Percentiles rank a stretch among this genome's conserved stretches.
Evolutionary conservation across 352 stramenopile species (phyloP).

Genomic region (Phytophthora crassamura): DNA sequence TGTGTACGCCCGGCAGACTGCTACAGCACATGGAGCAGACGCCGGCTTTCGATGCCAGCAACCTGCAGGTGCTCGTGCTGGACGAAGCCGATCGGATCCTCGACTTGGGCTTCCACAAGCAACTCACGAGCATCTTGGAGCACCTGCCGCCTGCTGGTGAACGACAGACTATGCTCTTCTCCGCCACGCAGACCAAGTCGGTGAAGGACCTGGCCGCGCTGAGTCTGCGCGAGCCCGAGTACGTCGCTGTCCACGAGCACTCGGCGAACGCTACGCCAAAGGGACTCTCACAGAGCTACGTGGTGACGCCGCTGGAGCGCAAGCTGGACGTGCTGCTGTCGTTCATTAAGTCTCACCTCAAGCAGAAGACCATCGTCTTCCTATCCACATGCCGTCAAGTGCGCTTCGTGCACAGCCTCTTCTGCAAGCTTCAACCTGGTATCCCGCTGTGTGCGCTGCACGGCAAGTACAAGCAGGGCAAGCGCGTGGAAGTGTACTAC

Average conservation of each 20-base stretch:
- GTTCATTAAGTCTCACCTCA: conserved; percentile 99
- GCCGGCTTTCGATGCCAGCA: conserved; percentile 94
- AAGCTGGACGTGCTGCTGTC: conserved; percentile 98
- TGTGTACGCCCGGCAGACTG: conserved; percentile 96
- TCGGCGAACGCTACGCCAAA: conserved; percentile 92
- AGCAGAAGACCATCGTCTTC: conserved; percentile 99
- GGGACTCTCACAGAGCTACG: conserved; percentile 94
- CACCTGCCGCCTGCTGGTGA: conserved; percentile 88
- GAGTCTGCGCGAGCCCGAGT: conserved; percentile 96
- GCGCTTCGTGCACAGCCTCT: conserved; percentile 95
- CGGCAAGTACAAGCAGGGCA: conserved; percentile 99
- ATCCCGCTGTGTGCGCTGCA: conserved; percentile 97
- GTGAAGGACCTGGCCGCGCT: conserved; percentile 97
- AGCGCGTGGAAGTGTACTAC: conserved; percentile 98
- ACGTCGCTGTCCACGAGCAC: conserved; percentile 96
- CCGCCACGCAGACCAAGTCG: conserved; percentile 97
- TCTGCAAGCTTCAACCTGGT: conserved; percentile 97
- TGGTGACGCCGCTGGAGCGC: conserved; percentile 94
- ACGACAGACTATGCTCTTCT: conserved; percentile 98
- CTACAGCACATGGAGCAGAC: conserved; percentile 99
- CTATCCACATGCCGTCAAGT: conserved; percentile 97
- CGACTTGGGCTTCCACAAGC: conserved; percentile 99
- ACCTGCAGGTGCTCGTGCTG: conserved; percentile 97
- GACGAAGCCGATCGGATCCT: conserved; percentile 99
- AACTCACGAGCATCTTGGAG: conserved; percentile 97